Evolutionary conservation across 2,329 filamentous ascomycete species (phyloP).

Genomic region (Fusarium equiseti): DNA sequence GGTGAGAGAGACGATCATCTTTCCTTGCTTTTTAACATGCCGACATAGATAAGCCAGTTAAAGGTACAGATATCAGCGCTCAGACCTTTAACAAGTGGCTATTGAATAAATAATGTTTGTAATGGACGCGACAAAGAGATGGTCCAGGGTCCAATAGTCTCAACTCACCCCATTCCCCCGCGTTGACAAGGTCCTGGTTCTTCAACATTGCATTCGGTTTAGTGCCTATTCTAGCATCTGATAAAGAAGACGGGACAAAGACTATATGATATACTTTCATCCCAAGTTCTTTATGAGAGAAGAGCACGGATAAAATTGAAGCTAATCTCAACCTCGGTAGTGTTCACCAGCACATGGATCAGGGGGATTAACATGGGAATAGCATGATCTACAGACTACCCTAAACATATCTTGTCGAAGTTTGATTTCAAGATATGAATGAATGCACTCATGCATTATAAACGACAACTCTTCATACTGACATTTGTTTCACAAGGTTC

Average conservation of each 20-base stretch:
- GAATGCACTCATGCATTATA: not conserved
- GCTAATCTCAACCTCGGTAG: not conserved
- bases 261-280: not conserved
- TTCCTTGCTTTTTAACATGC: constrained; percentile 29
- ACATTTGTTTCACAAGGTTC: too few species aligned
- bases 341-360: not conserved
- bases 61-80: not conserved
- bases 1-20: not conserved
- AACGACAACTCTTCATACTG: too few species aligned
- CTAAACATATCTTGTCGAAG: not conserved
- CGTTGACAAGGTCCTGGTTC: constrained; percentile 3
- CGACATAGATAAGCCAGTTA: constrained; percentile 19
- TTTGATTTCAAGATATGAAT: not conserved
- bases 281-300: not conserved
- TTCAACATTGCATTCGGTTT: not conserved
- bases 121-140: constrained; percentile 41
- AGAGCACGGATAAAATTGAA: not conserved
- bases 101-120: constrained; percentile 31
- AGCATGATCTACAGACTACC: not conserved
- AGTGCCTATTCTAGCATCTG: not conserved
- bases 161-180: constrained; percentile 23
- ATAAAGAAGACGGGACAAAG: not conserved
- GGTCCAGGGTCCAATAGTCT: constrained; percentile 7
- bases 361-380: not conserved
- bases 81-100: not conserved